Evolutionary conservation across 345 rosid genomes (phyloP), one percentile per base, ranked within the genome.

Genomic region (Jatropha curcas): DNA sequence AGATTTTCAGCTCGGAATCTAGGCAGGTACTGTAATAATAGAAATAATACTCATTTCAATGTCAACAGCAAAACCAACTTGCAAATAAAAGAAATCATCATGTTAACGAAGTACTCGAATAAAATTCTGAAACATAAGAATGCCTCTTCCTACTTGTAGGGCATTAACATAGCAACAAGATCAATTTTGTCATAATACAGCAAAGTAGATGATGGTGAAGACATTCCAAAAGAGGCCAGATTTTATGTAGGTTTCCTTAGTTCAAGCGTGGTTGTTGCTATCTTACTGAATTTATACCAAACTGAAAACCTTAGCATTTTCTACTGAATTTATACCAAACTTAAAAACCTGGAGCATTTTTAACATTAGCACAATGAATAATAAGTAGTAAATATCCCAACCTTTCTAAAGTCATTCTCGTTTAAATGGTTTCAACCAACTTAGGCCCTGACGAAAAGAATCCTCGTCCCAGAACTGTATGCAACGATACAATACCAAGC

Each of bases 401-500:
- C 94, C 94, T 75, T 79, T 34, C 91, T 73, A 30, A 17, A 74
- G 63, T 92, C 94, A 30, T 75, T 78, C 28, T 84, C 57, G n/a
- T n/a, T 0, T 76, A 46, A 0, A 92, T 19, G 48, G 60, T 81
- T 52, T 87, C 90, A 70, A 79, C 53, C 35, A 92, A 7, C 60
- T 89, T 87, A n/a, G 92, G 71, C 65, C 97, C 92, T 0, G 77
- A 50, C 31, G 91, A 84, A 1, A 91, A 66, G 81, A 91, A 91
- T 6, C 94, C 94, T 46, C 90, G 77, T 46, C 92, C 93, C 1
- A 90, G 92, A 90, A 76, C 96, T 82, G 73, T 88, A 91, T 0
- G 90, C 86, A 50, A 88, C 96, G 75, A 90, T 86, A 17, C 89
- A 11, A 88, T 91, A 51, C 93, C 93, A 64, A 89, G 94, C 63